Percentiles rank a stretch among this genome's conserved stretches.
Evolutionary conservation across 129 eudicot species (phyloP).

Genomic region (Apium graveolens): DNA sequence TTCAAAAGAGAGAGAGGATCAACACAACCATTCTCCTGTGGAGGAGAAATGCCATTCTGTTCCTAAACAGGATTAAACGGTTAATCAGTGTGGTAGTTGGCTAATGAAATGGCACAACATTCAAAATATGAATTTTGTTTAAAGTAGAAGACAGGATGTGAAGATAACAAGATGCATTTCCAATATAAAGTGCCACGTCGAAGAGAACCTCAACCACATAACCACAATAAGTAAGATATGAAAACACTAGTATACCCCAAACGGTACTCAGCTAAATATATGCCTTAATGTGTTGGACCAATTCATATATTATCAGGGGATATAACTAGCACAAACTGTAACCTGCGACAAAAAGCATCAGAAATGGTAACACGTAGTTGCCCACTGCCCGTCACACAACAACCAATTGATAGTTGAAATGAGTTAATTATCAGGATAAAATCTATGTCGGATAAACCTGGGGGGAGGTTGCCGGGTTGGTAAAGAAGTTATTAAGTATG

Average conservation of each 20-base stretch:
- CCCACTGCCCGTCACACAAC: neutral
- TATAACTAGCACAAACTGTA: neutral
- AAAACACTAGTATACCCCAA: neutral
- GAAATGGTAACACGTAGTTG: neutral
- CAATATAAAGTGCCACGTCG: neutral
- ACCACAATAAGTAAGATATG: neutral
- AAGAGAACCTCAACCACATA: neutral
- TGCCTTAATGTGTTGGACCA: neutral
- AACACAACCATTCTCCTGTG: slow-evolving; percentile 50
- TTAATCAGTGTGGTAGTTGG: neutral
- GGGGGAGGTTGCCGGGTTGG: neutral
- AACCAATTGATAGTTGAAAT: neutral
- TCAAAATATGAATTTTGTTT: neutral
- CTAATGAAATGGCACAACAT: neutral
- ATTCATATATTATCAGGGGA: neutral
- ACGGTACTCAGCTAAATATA: neutral
- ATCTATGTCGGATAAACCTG: no score
- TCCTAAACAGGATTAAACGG: slow-evolving; percentile 6
- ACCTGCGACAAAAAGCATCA: neutral
- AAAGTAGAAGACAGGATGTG: neutral
- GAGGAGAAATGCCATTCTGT: slow-evolving; percentile 41
- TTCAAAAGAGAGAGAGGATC: slow-evolving; percentile 42
- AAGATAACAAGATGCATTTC: neutral
- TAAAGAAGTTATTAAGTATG: neutral
- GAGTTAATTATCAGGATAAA: no score